Conservation (phyloP, 768 basidiomycete genomes). For the Auricularia auricula-judae region DNA sequence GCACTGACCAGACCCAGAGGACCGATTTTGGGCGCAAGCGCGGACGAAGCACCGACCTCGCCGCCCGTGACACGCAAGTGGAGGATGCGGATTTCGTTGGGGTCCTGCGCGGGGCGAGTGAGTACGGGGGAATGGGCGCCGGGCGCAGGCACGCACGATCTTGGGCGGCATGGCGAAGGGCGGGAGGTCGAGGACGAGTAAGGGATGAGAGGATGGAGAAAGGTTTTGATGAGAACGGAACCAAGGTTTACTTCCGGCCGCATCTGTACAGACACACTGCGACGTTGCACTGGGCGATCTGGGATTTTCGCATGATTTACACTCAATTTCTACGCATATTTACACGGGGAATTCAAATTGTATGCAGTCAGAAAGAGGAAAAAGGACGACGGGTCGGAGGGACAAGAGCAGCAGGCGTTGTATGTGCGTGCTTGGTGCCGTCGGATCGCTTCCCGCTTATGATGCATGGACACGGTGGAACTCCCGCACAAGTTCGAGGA, state of each 20-base stretch:
- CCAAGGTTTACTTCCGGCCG: no score
- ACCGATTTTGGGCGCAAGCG: constrained; percentile 99
- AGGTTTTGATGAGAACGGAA: neutral
- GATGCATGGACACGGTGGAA: constrained; percentile 21
- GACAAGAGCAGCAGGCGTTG: neutral
- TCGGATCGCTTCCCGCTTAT: neutral
- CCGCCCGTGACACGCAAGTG: constrained; percentile 97
- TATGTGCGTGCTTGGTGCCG: neutral
- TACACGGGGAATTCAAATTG: no score
- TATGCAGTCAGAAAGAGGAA: no score
- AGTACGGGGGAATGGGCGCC: constrained; percentile 2
- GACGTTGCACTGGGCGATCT: no score
- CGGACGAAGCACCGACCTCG: constrained; percentile 98
- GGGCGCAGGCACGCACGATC: constrained; percentile 37
- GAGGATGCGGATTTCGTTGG: constrained; percentile 97
- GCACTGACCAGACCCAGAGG: constrained; percentile 91
- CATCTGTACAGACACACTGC: no score
- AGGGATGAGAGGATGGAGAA: neutral
- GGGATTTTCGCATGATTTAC: no score
- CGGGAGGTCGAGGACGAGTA: constrained; percentile 6
- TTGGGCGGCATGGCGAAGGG: constrained; percentile 60
- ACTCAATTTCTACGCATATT: no score
- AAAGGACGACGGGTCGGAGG: no score
- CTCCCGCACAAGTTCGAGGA: constrained; percentile 79
- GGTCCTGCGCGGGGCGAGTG: constrained; percentile 50